Conservation (phyloP, 352 stramenopile species). For the Phytophthora pisi region DNA sequence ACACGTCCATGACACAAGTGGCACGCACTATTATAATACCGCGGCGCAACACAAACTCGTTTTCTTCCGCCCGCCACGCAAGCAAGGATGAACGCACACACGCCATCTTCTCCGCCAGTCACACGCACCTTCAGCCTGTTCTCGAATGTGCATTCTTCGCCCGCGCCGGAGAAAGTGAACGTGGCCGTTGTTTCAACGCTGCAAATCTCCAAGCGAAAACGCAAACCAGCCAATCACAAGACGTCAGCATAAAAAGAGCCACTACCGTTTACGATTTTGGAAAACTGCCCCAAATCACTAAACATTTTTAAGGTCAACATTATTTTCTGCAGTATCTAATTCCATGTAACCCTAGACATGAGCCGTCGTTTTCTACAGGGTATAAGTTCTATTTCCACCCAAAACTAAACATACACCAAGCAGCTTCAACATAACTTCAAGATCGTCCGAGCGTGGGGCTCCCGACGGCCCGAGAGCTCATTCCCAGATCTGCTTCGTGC, state of each 20-base stretch:
- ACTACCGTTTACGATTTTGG: background rate
- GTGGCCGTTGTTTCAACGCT: background rate
- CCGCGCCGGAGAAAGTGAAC: background rate
- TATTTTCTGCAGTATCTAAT: background rate
- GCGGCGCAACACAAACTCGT: background rate
- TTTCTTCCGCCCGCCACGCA: background rate
- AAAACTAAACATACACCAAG: background rate
- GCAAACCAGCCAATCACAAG: background rate
- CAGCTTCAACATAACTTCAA: slow-evolving; percentile 24
- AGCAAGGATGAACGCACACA: background rate
- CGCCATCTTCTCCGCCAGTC: background rate
- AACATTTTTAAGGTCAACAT: background rate
- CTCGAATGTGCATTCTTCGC: background rate
- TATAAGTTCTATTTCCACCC: background rate
- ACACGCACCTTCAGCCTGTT: background rate
- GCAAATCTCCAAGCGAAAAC: background rate
- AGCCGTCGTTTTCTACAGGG: background rate
- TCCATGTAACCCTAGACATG: background rate
- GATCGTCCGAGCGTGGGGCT: background rate
- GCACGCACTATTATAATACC: background rate
- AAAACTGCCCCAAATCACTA: background rate
- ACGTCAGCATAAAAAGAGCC: background rate
- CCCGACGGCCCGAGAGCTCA: slow-evolving; percentile 2
- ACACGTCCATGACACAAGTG: background rate
- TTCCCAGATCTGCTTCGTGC: slow-evolving; percentile 10